Evolutionary conservation across 2,329 filamentous ascomycete genomes (phyloP).

Genomic region (Beauveria caledonica): DNA sequence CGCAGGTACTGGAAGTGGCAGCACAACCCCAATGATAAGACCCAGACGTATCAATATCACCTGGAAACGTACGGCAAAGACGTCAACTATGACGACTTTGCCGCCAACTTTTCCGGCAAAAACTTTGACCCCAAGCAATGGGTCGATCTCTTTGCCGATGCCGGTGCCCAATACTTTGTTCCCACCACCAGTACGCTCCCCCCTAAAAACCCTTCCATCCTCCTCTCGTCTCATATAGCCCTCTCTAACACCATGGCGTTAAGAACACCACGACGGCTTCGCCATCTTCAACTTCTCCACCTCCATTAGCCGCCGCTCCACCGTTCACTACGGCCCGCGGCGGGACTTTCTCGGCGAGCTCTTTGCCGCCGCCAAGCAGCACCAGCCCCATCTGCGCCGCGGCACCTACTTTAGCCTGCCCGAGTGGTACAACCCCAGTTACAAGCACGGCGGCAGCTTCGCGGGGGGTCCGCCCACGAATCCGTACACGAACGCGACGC

Average conservation of each 20-base stretch:
- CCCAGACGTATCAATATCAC: conserved; percentile 35
- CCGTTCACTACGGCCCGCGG: conserved; percentile 32
- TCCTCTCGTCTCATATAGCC: no score
- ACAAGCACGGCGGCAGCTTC: conserved; percentile 33
- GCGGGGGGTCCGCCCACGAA: conserved; percentile 31
- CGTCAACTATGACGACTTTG: conserved; percentile 48
- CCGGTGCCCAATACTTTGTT: conserved; percentile 43
- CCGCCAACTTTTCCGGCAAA: conserved; percentile 43
- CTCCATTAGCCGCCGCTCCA: conserved; percentile 29
- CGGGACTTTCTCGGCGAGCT: conserved; percentile 34
- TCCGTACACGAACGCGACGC: conserved; percentile 32
- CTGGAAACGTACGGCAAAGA: conserved; percentile 41
- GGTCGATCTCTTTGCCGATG: conserved; percentile 44
- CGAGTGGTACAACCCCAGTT: conserved; percentile 42
- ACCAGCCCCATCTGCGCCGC: conserved; percentile 34
- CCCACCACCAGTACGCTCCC: conserved; percentile 25
- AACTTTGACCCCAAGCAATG: conserved; percentile 42
- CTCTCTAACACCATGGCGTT: no score
- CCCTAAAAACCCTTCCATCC: not conserved
- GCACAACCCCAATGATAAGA: conserved; percentile 7
- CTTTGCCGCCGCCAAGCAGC: conserved; percentile 31
- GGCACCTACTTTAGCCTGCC: conserved; percentile 41
- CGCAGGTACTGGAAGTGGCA: conserved; percentile 11
- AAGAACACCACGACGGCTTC: conserved; percentile 39
- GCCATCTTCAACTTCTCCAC: conserved; percentile 31